phyloP scores from a whole-genome alignment of 352 stramenopile species.

The Pythium phragmiticola region DNA sequence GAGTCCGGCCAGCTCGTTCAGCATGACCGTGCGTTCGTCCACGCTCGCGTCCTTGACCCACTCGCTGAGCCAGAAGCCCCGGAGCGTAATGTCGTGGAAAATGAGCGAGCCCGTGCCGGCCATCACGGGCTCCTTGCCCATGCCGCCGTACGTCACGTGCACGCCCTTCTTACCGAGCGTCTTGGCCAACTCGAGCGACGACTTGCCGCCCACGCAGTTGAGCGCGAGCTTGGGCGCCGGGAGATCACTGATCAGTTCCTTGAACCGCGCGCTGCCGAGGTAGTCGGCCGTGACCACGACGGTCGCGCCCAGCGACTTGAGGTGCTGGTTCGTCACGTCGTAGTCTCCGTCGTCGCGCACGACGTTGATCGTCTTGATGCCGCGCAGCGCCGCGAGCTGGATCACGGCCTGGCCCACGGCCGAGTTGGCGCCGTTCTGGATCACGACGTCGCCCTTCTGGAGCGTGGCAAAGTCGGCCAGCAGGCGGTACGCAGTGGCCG shows the following conservation, averaged over 20 bases:
- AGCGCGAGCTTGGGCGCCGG: constrained; percentile 82
- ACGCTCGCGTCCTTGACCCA: constrained; percentile 68
- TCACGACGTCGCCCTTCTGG: constrained; percentile 79
- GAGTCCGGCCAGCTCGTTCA: constrained; percentile 62
- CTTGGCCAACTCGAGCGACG: constrained; percentile 66
- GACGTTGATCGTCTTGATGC: constrained; percentile 91
- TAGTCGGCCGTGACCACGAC: constrained; percentile 78
- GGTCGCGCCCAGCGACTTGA: constrained; percentile 77
- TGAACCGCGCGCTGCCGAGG: constrained; percentile 76
- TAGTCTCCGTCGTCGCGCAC: constrained; percentile 84
- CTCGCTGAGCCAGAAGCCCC: constrained; percentile 86
- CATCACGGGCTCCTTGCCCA: constrained; percentile 69
- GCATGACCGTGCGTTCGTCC: constrained; percentile 65
- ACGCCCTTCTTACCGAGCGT: constrained; percentile 70
- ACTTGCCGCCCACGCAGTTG: constrained; percentile 79
- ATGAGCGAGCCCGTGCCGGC: constrained; percentile 74
- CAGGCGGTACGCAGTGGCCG: constrained; percentile 83
- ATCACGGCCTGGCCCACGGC: constrained; percentile 86
- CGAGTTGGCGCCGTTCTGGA: constrained; percentile 90
- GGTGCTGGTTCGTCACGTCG: constrained; percentile 66
- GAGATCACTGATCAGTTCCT: constrained; percentile 80
- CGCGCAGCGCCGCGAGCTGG: constrained; percentile 82
- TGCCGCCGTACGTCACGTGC: constrained; percentile 80
- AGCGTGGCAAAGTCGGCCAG: constrained; percentile 83
- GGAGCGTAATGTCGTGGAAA: constrained; percentile 88